Evolutionary conservation across 306 rosid genomes (phyloP).

Genomic region (Inga oerstediana): DNA sequence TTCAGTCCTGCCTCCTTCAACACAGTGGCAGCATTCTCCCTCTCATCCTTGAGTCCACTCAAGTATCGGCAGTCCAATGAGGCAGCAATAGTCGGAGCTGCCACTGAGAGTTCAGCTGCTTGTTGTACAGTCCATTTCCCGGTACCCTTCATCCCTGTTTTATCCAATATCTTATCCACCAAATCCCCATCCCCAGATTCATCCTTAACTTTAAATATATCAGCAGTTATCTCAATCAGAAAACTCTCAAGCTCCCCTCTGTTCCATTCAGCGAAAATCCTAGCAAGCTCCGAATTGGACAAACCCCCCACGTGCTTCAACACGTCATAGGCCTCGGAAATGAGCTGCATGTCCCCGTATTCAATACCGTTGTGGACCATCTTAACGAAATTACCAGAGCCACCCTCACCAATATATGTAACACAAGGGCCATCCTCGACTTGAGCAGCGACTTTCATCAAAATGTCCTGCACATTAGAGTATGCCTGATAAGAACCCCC

Average conservation of each 20-base stretch:
- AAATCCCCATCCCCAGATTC: constrained; percentile 62
- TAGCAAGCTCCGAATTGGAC: constrained; percentile 63
- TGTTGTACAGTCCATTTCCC: constrained; percentile 98
- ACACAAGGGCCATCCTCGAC: constrained; percentile 95
- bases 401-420: constrained; percentile 87
- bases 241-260: constrained; percentile 89
- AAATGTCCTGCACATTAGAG: constrained; percentile 64
- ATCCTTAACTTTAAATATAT: constrained; percentile 84
- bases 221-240: constrained; percentile 79
- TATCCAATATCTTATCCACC: constrained; percentile 90
- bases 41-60: constrained; percentile 93
- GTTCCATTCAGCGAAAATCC: constrained; percentile 83
- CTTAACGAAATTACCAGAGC: constrained; percentile 85
- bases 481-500: constrained; percentile 78
- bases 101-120: constrained; percentile 90
- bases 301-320: constrained; percentile 78
- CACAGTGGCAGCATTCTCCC: constrained; percentile 69
- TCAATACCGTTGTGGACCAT: constrained; percentile 97
- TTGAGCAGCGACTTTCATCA: constrained; percentile 80
- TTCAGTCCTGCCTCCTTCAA: constrained; percentile 79
- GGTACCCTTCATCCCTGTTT: constrained; percentile 95
- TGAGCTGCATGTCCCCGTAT: constrained; percentile 91
- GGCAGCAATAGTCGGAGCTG: constrained; percentile 89
- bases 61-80: constrained; percentile 82
- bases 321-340: constrained; percentile 91